These are phyloP conservation scores for Vigna reflexopilosa DNA, from an alignment of 306 rosid species.

Conservation along the genomic window DNA sequence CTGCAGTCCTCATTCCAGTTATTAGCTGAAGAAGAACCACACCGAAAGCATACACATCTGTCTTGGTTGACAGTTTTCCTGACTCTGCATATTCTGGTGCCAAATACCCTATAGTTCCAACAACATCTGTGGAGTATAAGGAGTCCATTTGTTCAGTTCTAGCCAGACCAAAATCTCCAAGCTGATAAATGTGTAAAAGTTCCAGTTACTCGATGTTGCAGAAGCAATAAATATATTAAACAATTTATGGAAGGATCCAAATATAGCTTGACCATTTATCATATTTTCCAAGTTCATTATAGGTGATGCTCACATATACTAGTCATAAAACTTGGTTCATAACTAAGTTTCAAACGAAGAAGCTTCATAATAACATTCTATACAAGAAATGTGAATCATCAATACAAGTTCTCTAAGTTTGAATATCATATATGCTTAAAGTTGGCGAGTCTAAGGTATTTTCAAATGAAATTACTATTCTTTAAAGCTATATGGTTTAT, in stretches of 20 bases:
- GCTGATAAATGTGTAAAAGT: conserved; percentile 47
- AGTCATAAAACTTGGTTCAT: conserved; percentile 3
- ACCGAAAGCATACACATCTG: conserved; percentile 86
- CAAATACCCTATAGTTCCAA: conserved; percentile 79
- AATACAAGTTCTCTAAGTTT: not conserved
- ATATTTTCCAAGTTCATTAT: not conserved
- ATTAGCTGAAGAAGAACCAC: conserved; percentile 77
- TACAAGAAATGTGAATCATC: not conserved
- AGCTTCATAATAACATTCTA: conserved; percentile 16
- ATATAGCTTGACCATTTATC: not conserved
- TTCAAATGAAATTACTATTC: conserved; percentile 14
- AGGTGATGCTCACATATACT: not conserved
- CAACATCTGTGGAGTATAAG: conserved; percentile 51
- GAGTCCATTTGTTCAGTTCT: conserved; percentile 54
- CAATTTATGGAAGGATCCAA: not conserved
- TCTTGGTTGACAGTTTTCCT: conserved; percentile 77
- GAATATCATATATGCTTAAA: not conserved
- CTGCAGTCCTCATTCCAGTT: conserved; percentile 72
- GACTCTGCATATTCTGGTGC: conserved; percentile 89
- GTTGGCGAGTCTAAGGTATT: not conserved
- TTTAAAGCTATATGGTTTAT: conserved; percentile 22
- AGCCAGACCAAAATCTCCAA: conserved; percentile 91
- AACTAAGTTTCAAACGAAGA: not conserved
- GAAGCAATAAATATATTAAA: not conserved
- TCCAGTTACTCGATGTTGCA: conserved; percentile 25